Percentiles rank a stretch among this genome's conserved stretches.
phyloP scores from a whole-genome alignment of 208 protist species.

The Lotmaria passim region DNA sequence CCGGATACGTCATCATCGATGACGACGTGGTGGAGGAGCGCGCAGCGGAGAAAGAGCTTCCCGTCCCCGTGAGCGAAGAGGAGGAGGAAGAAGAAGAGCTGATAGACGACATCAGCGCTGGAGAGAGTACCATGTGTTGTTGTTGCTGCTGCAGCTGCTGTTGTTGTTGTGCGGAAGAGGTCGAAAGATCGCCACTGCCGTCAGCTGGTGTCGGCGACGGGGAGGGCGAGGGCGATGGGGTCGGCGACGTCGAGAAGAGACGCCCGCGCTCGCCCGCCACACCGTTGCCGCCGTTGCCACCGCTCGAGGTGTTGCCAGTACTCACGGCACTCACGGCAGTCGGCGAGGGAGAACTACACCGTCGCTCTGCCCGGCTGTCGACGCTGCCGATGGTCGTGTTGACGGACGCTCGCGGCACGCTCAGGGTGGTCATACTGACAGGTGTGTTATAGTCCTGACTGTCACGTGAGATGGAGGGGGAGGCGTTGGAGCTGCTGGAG shows the following conservation, averaged over 20 bases:
- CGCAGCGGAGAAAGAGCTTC: neutral
- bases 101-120: neutral
- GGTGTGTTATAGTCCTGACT: slow-evolving; percentile 12
- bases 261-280: neutral
- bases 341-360: slow-evolving; percentile 15
- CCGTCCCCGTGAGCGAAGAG: slow-evolving; percentile 4
- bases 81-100: slow-evolving; percentile 10
- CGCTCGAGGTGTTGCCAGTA: neutral
- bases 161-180: too few relatives aligned
- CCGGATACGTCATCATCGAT: neutral
- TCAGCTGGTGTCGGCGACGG: neutral
- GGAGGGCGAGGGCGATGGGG: slow-evolving; percentile 20
- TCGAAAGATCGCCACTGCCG: neutral
- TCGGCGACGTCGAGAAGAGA: neutral
- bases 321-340: neutral
- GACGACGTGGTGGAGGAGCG: slow-evolving; percentile 11
- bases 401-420: neutral
- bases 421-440: neutral
- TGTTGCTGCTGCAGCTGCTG: neutral
- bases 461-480: slow-evolving; percentile 1
- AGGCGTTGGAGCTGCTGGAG: neutral
- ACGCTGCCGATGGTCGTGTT: neutral
- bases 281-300: neutral
- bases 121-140: slow-evolving; percentile 6
- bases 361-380: slow-evolving; percentile 6